Base-by-base conservation (phyloP, 257 asterid species). In the Scutellaria galericulata region DNA sequence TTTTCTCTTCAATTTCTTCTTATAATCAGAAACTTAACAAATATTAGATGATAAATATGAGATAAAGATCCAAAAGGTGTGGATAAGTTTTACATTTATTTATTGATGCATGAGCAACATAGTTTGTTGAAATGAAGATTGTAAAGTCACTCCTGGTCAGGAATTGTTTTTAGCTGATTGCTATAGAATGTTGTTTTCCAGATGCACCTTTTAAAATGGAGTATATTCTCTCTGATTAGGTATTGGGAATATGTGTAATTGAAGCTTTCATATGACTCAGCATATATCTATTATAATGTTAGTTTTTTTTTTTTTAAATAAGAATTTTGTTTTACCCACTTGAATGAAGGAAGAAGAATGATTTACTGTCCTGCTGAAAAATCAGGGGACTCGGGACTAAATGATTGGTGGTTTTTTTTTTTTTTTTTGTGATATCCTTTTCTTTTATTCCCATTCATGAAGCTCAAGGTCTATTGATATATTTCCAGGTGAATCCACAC, bases 401-500 rank as follows among this genome's bases (percentile, higher is more conserved):
- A 52, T 66, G 62, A 59, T 53, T 24, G 55, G 70, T 60, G 58
- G 40, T 63, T 18, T 72, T 72, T 35, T 58, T 47, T 68, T 64
- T 40, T 64, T 27, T 58, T 39, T 52, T 57, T 9, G 44, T 35
- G 9, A 22, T 22, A 20, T 55, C 10, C 2, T 31, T 31, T 31
- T 31, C 7, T 48, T 55, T 71, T 73, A 24, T 68, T 59, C 60
- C 50, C 52, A 44, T 77, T 64, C 51, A 54, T 56, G 76, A 72
- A 66, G 67, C 84, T 80, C 75, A 81, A 41, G 7, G 74, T 61
- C 18, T 66, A 51, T 66, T 62, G 61, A 40, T 75, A 63, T 77
- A 55, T 71, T 75, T 82, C 80, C 90, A 93, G 98, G 98, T 93
- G 84, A 90, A 93, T 82, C 98, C 97, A 59, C 97, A 90, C 71